phyloP scores from a whole-genome alignment of 1,284 basidiomycete species.

The Leccinum pachyderme region DNA sequence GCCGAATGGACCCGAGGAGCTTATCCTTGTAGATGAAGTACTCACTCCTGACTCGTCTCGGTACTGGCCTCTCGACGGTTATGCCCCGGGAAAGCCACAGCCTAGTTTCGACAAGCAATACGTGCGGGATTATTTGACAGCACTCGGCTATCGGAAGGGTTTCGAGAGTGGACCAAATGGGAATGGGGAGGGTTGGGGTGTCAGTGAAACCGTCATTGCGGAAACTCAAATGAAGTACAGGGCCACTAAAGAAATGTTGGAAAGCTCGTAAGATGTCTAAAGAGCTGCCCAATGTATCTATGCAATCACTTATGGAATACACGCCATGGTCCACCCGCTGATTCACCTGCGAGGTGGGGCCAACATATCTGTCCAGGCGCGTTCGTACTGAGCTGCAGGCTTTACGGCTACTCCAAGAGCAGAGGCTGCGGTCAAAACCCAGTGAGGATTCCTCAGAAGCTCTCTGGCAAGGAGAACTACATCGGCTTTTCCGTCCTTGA shows the following conservation, averaged over 20 bases:
- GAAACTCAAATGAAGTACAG: slow-evolving; percentile 78
- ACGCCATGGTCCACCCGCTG: neutral
- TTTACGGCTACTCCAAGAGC: slow-evolving; percentile 58
- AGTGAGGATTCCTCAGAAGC: slow-evolving; percentile 58
- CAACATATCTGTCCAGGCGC: slow-evolving; percentile 54
- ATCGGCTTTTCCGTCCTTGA: slow-evolving; percentile 67
- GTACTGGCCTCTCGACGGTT: slow-evolving; percentile 87
- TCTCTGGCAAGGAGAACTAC: slow-evolving; percentile 69
- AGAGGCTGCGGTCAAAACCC: slow-evolving; percentile 52
- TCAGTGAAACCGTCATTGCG: slow-evolving; percentile 73
- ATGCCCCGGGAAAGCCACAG: slow-evolving; percentile 76
- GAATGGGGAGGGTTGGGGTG: slow-evolving; percentile 67
- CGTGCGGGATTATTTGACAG: slow-evolving; percentile 85
- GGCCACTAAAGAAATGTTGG: slow-evolving; percentile 74
- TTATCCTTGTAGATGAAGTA: slow-evolving; percentile 94
- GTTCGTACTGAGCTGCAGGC: slow-evolving; percentile 64
- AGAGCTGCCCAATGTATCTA: slow-evolving; percentile 3
- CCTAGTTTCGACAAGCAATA: slow-evolving; percentile 98
- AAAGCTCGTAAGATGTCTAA: slow-evolving; percentile 12
- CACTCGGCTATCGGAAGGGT: slow-evolving; percentile 74
- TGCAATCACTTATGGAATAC: slow-evolving; percentile 1
- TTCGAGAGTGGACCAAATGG: slow-evolving; percentile 73
- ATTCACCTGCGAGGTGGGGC: slow-evolving; percentile 23
- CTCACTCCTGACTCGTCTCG: slow-evolving; percentile 97
- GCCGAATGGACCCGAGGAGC: slow-evolving; percentile 37